These are phyloP conservation scores for Trematosphaeria pertusa DNA, from an alignment of 2,329 filamentous ascomycete species.

Conservation along the genomic window DNA sequence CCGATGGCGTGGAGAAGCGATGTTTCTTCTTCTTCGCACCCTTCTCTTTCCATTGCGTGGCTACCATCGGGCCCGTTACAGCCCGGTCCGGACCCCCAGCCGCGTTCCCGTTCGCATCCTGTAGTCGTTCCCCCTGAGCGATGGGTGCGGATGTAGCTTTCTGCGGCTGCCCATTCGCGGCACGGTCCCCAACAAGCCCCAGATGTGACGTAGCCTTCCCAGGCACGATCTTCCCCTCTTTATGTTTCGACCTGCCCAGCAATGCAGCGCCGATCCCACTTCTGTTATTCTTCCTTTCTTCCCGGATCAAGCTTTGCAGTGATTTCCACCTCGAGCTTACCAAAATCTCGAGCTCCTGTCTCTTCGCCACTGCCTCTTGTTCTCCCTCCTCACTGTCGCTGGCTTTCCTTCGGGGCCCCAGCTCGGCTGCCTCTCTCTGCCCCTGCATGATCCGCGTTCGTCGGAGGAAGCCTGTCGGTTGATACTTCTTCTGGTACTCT, in stretches of 20 bases:
- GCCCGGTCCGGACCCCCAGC: neutral
- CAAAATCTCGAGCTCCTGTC: constrained; percentile 40
- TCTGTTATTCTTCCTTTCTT: constrained; percentile 35
- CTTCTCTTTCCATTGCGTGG: constrained; percentile 8
- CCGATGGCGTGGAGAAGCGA: neutral
- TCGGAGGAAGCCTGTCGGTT: constrained; percentile 62
- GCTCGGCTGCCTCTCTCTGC: constrained; percentile 37
- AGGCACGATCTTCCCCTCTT: constrained; percentile 35
- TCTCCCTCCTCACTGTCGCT: constrained; percentile 5
- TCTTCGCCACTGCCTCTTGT: constrained; percentile 19
- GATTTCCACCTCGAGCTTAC: constrained; percentile 33
- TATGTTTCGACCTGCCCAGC: constrained; percentile 30
- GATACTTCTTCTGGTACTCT: constrained; percentile 61
- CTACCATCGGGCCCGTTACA: constrained; percentile 1
- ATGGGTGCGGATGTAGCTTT: constrained; percentile 10
- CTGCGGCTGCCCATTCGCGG: neutral
- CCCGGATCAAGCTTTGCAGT: constrained; percentile 27
- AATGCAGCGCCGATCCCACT: constrained; percentile 34
- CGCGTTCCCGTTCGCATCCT: neutral
- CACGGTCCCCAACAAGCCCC: neutral
- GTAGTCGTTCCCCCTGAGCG: neutral
- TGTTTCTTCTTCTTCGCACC: constrained; percentile 4
- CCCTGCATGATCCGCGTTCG: constrained; percentile 67
- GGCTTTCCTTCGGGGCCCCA: constrained; percentile 14
- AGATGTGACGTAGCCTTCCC: constrained; percentile 20